Evolutionary conservation across 345 rosid genomes (phyloP).

Genomic region (Noccaea bulbosa): DNA sequence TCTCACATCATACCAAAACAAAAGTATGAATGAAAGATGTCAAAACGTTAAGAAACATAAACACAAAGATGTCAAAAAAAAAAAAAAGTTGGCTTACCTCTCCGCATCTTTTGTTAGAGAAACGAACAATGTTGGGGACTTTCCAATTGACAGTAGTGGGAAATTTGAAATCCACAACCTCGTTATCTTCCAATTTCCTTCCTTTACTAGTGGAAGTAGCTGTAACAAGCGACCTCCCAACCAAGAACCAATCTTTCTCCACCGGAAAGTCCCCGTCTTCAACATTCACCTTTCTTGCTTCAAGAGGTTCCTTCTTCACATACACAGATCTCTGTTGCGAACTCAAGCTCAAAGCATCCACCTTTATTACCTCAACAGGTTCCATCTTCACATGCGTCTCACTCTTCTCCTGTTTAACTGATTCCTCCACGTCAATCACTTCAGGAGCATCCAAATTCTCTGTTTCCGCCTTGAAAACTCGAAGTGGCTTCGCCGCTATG

Average conservation of each 20-base stretch:
- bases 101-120: conserved; percentile 60
- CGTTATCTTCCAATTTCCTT: conserved; percentile 56
- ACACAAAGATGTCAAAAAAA: no score
- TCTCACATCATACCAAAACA: neutral
- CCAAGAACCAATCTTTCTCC: conserved; percentile 61
- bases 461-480: conserved; percentile 12
- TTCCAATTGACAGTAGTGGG: conserved; percentile 36
- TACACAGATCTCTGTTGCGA: conserved; percentile 27
- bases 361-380: conserved; percentile 17
- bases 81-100: conserved; percentile 58
- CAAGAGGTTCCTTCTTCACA: conserved; percentile 27
- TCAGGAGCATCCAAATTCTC: conserved; percentile 15
- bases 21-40: neutral
- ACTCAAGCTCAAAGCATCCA: neutral
- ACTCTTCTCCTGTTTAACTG: conserved; percentile 28
- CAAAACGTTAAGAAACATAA: neutral
- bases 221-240: conserved; percentile 60
- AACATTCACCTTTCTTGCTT: conserved; percentile 42
- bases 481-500: conserved; percentile 12
- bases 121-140: conserved; percentile 56
- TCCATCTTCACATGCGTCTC: neutral
- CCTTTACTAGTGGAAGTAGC: conserved; percentile 66
- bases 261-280: conserved; percentile 58
- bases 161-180: conserved; percentile 56
- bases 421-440: conserved; percentile 21